Evolutionary conservation across 192 early-diverging fungal species (phyloP).

Genomic region (Gonapodya prolifera): DNA sequence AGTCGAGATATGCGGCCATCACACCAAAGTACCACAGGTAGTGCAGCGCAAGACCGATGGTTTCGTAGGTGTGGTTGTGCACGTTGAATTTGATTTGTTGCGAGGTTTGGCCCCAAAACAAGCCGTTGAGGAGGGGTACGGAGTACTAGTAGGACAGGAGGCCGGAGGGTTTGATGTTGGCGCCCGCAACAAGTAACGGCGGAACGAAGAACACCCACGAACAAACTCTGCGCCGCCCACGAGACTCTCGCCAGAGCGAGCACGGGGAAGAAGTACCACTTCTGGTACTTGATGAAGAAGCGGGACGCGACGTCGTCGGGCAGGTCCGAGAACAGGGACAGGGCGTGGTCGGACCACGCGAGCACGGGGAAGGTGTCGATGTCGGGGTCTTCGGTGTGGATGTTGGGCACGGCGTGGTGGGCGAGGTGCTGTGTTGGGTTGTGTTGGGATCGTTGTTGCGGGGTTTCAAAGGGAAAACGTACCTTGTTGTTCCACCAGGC

Average conservation of each 20-base stretch:
- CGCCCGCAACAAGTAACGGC: too few relatives aligned
- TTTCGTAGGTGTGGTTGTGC: slow-evolving; percentile 26
- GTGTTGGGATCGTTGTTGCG: too few relatives aligned
- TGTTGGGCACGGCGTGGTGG: slow-evolving; percentile 68
- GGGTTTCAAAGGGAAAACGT: too few relatives aligned
- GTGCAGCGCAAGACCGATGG: slow-evolving; percentile 42
- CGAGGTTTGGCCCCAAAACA: too few relatives aligned
- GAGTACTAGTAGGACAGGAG: too few relatives aligned
- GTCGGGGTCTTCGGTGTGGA: slow-evolving; percentile 69
- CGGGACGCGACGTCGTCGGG: slow-evolving; percentile 28
- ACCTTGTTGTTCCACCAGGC: slow-evolving; percentile 39
- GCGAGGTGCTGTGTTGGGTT: too few relatives aligned
- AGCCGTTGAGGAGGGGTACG: too few relatives aligned
- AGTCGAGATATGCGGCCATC: slow-evolving; percentile 22
- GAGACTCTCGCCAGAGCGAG: slow-evolving; percentile 59
- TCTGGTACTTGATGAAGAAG: slow-evolving; percentile 49
- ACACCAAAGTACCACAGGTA: slow-evolving; percentile 51
- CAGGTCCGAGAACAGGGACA: slow-evolving; percentile 32
- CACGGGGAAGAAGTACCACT: slow-evolving; percentile 52
- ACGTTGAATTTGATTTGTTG: not conserved
- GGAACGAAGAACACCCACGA: too few relatives aligned
- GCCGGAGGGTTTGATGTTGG: too few relatives aligned
- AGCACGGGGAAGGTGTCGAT: slow-evolving; percentile 71
- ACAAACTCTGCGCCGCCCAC: slow-evolving; percentile 49
- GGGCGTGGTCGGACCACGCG: slow-evolving; percentile 56